Percentiles rank a stretch among this genome's conserved stretches.
These are phyloP conservation scores for Mikania micrantha DNA, from an alignment of 129 eudicot genomes.

Conservation along the genomic window DNA sequence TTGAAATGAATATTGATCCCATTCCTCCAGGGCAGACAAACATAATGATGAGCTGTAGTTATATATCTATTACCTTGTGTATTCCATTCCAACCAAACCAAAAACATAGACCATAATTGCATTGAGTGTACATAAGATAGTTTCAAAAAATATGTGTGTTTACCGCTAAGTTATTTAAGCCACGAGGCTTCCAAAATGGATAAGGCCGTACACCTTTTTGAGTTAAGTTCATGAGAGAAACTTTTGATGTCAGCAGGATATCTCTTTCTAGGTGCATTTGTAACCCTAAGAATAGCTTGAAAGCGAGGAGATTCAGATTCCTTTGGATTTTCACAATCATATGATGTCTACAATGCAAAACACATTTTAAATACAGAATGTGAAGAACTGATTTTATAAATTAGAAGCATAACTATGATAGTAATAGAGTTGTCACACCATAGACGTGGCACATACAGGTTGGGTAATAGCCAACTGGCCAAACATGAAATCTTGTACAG, in stretches of 20 bases:
- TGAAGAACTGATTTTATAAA: no score
- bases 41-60: no score
- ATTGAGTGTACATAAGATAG: no score
- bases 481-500: no score
- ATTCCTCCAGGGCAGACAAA: no score
- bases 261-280: slow-evolving; percentile 92
- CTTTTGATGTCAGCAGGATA: slow-evolving; percentile 88
- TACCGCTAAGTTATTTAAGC: slow-evolving; percentile 86
- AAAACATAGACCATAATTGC: no score
- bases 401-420: neutral
- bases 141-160: neutral
- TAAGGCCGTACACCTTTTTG: slow-evolving; percentile 94
- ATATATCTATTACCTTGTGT: no score
- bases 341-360: slow-evolving; percentile 50
- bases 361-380: no score
- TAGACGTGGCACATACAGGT: no score
- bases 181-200: slow-evolving; percentile 95
- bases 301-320: slow-evolving; percentile 99
- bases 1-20: no score
- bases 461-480: no score
- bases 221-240: slow-evolving; percentile 93
- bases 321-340: slow-evolving; percentile 93
- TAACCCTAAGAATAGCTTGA: slow-evolving; percentile 95
- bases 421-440: neutral
- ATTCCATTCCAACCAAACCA: no score